phyloP scores from a whole-genome alignment of 148 eudicot species.

The Fagopyrum homotropicum region DNA sequence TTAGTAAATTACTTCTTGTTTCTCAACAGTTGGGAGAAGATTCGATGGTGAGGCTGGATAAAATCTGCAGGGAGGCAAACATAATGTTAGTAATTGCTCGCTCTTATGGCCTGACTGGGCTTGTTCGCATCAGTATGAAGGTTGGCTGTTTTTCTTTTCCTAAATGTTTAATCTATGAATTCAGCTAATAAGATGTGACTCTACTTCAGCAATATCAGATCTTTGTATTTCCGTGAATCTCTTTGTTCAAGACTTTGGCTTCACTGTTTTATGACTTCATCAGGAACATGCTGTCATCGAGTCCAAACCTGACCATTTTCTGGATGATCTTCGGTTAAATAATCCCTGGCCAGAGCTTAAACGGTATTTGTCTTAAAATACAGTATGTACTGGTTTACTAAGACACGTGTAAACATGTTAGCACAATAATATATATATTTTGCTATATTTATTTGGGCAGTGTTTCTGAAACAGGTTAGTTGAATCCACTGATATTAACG shows the following conservation, averaged over 20 bases:
- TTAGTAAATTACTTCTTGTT: neutral
- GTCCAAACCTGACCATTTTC: slow-evolving; percentile 95
- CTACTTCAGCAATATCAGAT: neutral
- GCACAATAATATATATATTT: neutral
- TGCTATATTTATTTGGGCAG: neutral
- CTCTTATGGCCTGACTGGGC: slow-evolving; percentile 89
- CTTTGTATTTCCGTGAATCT: neutral
- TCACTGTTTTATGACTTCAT: slow-evolving; percentile 7
- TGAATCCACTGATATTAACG: slow-evolving; percentile 69
- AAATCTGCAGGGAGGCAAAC: slow-evolving; percentile 77
- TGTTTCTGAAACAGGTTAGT: slow-evolving; percentile 49
- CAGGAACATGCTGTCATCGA: slow-evolving; percentile 96
- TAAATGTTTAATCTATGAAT: neutral
- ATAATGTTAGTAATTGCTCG: slow-evolving; percentile 74
- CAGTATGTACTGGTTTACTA: neutral
- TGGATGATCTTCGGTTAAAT: slow-evolving; percentile 92
- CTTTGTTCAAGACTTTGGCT: neutral
- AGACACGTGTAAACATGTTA: neutral
- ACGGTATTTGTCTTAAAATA: slow-evolving; percentile 34
- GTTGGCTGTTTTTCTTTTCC: slow-evolving; percentile 19
- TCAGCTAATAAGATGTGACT: neutral
- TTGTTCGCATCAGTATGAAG: slow-evolving; percentile 91
- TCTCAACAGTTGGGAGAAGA: slow-evolving; percentile 70
- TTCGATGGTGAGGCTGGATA: slow-evolving; percentile 79
- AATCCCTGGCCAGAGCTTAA: slow-evolving; percentile 89